phyloP scores from a whole-genome alignment of 371 early-diverging fungal species.

The Mucor velutinosus region DNA sequence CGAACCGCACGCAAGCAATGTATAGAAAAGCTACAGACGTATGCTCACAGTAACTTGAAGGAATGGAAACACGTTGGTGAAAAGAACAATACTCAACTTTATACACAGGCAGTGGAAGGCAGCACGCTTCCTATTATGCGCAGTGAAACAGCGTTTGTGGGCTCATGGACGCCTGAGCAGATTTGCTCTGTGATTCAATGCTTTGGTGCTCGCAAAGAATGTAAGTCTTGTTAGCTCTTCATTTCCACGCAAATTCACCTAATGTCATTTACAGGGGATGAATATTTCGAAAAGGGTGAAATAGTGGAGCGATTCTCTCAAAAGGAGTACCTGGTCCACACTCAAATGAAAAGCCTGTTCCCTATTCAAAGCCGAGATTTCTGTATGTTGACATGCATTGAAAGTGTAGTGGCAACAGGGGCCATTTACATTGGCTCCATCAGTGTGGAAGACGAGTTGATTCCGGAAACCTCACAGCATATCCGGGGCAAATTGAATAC shows the following conservation, averaged over 20 bases:
- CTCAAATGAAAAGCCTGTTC: constrained; percentile 49
- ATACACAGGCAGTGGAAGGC: constrained; percentile 46
- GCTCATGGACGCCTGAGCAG: constrained; percentile 58
- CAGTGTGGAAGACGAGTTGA: constrained; percentile 57
- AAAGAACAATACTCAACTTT: constrained; percentile 45
- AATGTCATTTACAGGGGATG: constrained; percentile 46
- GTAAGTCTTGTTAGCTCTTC: constrained; percentile 17
- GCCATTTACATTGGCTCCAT: constrained; percentile 57
- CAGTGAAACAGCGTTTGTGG: constrained; percentile 47
- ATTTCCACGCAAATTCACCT: background rate
- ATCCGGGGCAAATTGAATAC: constrained; percentile 48
- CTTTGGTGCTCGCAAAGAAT: constrained; percentile 48
- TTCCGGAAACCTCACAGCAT: constrained; percentile 44
- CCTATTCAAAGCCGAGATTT: constrained; percentile 59
- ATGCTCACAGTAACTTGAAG: constrained; percentile 36
- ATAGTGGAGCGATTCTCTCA: constrained; percentile 57
- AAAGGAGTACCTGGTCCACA: constrained; percentile 55
- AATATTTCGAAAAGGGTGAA: constrained; percentile 54
- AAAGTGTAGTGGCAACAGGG: constrained; percentile 56
- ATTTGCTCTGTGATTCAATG: constrained; percentile 52
- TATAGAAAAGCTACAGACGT: constrained; percentile 44
- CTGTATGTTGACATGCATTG: constrained; percentile 48
- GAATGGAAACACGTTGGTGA: constrained; percentile 53
- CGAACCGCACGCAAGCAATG: constrained; percentile 35
- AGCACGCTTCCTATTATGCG: constrained; percentile 54